Conservation (phyloP, 306 rosid species). For the Medicago arabica region DNA sequence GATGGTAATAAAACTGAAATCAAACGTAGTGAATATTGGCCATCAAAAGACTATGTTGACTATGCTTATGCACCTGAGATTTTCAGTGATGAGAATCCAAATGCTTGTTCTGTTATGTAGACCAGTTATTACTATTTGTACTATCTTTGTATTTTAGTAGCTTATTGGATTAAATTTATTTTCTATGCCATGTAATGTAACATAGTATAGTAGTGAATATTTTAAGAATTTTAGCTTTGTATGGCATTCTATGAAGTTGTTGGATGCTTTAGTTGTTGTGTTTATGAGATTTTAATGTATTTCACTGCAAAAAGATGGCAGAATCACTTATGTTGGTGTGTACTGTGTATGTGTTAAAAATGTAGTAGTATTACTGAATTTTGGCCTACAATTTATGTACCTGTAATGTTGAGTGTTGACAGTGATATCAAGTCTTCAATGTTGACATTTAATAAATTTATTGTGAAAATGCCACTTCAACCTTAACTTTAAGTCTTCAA, state of each 20-base stretch:
- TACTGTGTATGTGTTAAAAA: conserved; percentile 9
- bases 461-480: conserved; percentile 1
- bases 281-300: conserved; percentile 2
- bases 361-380: background rate
- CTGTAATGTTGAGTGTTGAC: conserved; percentile 3
- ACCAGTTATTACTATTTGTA: background rate
- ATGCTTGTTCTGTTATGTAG: conserved; percentile 87
- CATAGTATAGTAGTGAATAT: conserved; percentile 24
- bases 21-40: conserved; percentile 68
- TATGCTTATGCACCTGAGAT: conserved; percentile 61
- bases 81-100: conserved; percentile 95
- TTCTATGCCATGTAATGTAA: conserved; percentile 32
- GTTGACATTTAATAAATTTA: background rate
- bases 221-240: background rate
- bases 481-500: background rate
- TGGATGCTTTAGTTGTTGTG: background rate
- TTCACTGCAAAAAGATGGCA: background rate
- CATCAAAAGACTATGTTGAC: conserved; percentile 58
- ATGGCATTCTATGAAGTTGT: no score
- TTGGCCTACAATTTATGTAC: background rate
- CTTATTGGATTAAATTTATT: conserved; percentile 36
- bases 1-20: conserved; percentile 58
- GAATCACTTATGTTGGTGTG: conserved; percentile 1
- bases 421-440: background rate
- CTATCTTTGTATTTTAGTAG: conserved; percentile 34